A percentile compares a stretch with the other conserved stretches of the same genome.
These are phyloP conservation scores for Kluyveromyces siamensis DNA, from an alignment of 805 yeast species.

Conservation along the genomic window DNA sequence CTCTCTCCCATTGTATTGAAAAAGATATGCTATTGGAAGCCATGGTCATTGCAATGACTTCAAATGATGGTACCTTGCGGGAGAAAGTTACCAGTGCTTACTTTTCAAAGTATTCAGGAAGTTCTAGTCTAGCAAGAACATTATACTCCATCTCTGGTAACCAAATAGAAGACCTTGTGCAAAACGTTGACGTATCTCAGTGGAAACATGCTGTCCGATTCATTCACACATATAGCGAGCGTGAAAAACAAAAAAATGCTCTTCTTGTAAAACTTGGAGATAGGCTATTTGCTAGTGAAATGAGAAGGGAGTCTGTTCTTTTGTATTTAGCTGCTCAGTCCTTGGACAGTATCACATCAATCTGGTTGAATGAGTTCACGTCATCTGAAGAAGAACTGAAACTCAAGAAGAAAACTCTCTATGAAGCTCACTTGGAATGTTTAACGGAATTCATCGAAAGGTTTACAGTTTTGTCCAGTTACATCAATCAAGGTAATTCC, in stretches of 20 bases:
- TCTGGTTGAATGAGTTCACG: slow-evolving; percentile 77
- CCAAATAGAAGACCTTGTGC: slow-evolving; percentile 59
- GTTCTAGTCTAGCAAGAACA: slow-evolving; percentile 57
- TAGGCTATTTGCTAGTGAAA: slow-evolving; percentile 46
- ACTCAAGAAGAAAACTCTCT: slow-evolving; percentile 43
- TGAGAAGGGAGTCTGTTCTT: slow-evolving; percentile 66
- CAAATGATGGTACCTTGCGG: slow-evolving; percentile 46
- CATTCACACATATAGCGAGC: slow-evolving; percentile 44
- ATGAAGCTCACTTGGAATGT: slow-evolving; percentile 78
- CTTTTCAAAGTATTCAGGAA: slow-evolving; percentile 45
- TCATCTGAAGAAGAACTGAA: slow-evolving; percentile 35
- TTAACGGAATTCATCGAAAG: slow-evolving; percentile 78
- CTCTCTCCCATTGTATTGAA: slow-evolving; percentile 58
- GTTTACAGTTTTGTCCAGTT: slow-evolving; percentile 48
- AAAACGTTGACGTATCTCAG: slow-evolving; percentile 62
- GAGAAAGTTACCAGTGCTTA: slow-evolving; percentile 64
- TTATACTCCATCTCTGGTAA: slow-evolving; percentile 54
- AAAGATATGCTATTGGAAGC: slow-evolving; percentile 69
- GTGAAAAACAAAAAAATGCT: slow-evolving; percentile 41
- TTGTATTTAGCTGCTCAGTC: slow-evolving; percentile 77
- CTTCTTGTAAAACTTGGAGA: slow-evolving; percentile 68
- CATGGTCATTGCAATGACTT: slow-evolving; percentile 66
- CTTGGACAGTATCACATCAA: slow-evolving; percentile 62
- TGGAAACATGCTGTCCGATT: slow-evolving; percentile 82
- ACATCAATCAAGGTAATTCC: slow-evolving; percentile 12